Base-by-base conservation (phyloP, 2,329 filamentous ascomycete species). In the Penicillium sp. region DNA sequence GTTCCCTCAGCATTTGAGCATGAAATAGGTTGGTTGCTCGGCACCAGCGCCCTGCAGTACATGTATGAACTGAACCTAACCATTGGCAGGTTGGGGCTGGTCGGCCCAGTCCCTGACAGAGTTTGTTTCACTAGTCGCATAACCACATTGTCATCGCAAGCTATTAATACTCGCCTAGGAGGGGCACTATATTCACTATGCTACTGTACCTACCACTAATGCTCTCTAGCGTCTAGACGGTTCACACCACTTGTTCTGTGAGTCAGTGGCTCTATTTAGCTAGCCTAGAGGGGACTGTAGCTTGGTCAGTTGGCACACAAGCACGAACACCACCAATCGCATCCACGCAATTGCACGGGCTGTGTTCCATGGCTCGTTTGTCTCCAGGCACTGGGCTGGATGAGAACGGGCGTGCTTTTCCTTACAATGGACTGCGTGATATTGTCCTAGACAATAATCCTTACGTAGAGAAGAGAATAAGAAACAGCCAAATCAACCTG, bases 301-400 rank as follows among this genome's bases (percentile, higher is more conserved):
- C 5, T 35, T 49, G 7, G 45, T 34, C 45, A 31, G 45, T 20
- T n/a, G 34, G 37, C 35, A 25, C 14, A 37, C n/a, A 51, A 28
- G 45, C 52, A 62, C 52, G 63, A 62, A 63, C 63, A 51, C 58
- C 61, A 51, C 63, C 63, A 65, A 63, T 65, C 22, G 61, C 49
- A 39, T 37, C 20, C 15, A n/a, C 34, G 53, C 56, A 48, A 47
- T 15, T 35, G 17, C 37, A 37, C 54, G 45, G 52, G 56, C 52
- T 42, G 57, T 59, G 60, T 63, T 55, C 62, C 60, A 59, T 53
- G 61, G 63, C 51, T 42, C 38, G 15, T 42, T 22, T 7, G 51
- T 22, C 34, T 31, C 38, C 50, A 48, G 49, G 42, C 31, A 48
- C 42, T 37, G 34, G 42, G 11, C 17, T 7, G 15, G 20, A 52